Percentiles rank a stretch among this genome's conserved stretches.
Evolutionary conservation across 2,329 filamentous ascomycete genomes (phyloP).

Genomic region (Scortechinia acanthostroma): DNA sequence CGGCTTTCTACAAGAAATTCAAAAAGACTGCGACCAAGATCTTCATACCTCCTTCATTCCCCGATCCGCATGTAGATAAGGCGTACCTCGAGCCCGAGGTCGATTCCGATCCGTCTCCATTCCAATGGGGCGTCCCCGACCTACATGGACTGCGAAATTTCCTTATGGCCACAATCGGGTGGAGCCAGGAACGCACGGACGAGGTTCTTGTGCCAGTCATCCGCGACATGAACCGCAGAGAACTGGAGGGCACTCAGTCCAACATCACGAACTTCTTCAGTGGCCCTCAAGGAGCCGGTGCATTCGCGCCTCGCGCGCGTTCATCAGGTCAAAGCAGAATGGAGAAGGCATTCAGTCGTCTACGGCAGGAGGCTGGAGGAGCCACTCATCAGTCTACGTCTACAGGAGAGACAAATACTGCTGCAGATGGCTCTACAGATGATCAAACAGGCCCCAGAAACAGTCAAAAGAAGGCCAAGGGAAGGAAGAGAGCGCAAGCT

Average conservation of each 20-base stretch:
- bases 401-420: too few species aligned
- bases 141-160: slow-evolving; percentile 77
- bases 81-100: slow-evolving; percentile 86
- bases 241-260: slow-evolving; percentile 82
- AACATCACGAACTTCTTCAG: slow-evolving; percentile 94
- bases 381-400: too few species aligned
- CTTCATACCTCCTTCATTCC: slow-evolving; percentile 76
- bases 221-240: slow-evolving; percentile 83
- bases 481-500: too few species aligned
- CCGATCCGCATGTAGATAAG: slow-evolving; percentile 68
- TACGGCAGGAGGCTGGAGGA: not conserved
- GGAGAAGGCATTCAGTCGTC: not conserved
- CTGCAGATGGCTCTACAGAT: too few species aligned
- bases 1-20: slow-evolving; percentile 70
- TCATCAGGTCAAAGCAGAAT: not conserved
- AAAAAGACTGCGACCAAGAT: slow-evolving; percentile 74
- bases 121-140: slow-evolving; percentile 95
- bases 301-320: slow-evolving; percentile 14
- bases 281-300: slow-evolving; percentile 64
- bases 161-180: slow-evolving; percentile 86
- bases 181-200: slow-evolving; percentile 84
- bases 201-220: slow-evolving; percentile 95
- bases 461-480: too few species aligned
- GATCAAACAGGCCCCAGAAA: too few species aligned
- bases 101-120: slow-evolving; percentile 68